These are phyloP conservation scores for Sphagnum fallax DNA, from an alignment of 228 moss, liverwort and hornwort genomes.

Conservation along the genomic window DNA sequence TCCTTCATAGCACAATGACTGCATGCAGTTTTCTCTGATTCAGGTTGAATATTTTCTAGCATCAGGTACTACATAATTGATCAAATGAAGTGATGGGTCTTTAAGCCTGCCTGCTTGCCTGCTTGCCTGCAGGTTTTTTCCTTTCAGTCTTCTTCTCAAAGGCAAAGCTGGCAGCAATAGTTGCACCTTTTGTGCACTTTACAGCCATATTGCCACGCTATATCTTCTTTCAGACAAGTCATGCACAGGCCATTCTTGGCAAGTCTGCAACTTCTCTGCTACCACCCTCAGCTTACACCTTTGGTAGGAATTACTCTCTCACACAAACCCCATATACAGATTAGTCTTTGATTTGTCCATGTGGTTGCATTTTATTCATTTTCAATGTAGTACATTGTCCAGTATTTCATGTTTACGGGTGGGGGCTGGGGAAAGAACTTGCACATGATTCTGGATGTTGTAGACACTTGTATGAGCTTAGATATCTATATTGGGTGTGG, in stretches of 20 bases:
- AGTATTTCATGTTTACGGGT: no score
- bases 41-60: no score
- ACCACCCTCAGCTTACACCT: constrained; percentile 80
- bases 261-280: constrained; percentile 65
- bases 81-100: no score
- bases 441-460: no score
- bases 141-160: constrained; percentile 87
- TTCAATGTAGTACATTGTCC: no score
- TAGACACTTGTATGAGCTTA: no score
- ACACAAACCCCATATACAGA: no score
- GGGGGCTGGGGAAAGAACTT: no score
- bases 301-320: constrained; percentile 29
- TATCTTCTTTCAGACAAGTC: constrained; percentile 73
- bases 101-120: not conserved
- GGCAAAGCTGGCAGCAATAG: constrained; percentile 78
- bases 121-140: constrained; percentile 48
- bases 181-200: constrained; percentile 77
- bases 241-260: constrained; percentile 66
- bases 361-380: no score
- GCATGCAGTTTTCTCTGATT: not conserved
- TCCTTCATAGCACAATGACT: not conserved
- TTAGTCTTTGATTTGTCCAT: no score
- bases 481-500: no score
- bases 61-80: not conserved
- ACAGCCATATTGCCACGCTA: constrained; percentile 80